Percentiles rank a stretch among this genome's conserved stretches.
Evolutionary conservation across 1,139 yeast genomes (phyloP).

Genomic region (Yamadazyma blattariae): DNA sequence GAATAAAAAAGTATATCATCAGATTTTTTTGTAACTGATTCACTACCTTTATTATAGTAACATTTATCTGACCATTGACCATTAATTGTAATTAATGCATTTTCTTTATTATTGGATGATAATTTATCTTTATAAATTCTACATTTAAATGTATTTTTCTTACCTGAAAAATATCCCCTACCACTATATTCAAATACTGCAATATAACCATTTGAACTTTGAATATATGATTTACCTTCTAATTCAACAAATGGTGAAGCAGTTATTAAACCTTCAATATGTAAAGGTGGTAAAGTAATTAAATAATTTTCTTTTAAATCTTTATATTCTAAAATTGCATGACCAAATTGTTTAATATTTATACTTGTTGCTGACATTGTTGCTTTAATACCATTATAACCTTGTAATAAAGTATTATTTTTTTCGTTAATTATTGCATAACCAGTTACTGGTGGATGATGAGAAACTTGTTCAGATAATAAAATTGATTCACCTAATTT

Average conservation of each 20-base stretch:
- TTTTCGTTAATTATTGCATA: conserved; percentile 74
- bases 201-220: conserved; percentile 73
- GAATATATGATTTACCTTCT: conserved; percentile 82
- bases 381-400: conserved; percentile 87
- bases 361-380: conserved; percentile 73
- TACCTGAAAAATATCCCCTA: conserved; percentile 94
- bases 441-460: conserved; percentile 95
- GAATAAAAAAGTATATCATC: conserved; percentile 64
- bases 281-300: conserved; percentile 92
- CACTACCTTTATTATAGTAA: conserved; percentile 41
- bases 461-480: conserved; percentile 88
- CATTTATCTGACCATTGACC: conserved; percentile 95
- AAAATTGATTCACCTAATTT: conserved; percentile 67
- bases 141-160: conserved; percentile 89
- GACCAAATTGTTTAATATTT: conserved; percentile 89
- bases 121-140: conserved; percentile 59
- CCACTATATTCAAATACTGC: conserved; percentile 82
- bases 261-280: conserved; percentile 86
- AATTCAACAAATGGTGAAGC: conserved; percentile 90
- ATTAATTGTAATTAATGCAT: conserved; percentile 69
- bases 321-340: conserved; percentile 67
- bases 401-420: conserved; percentile 68
- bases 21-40: conserved; percentile 29
- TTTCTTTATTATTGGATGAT: conserved; percentile 50
- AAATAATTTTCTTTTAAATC: conserved; percentile 67